A percentile compares a stretch with the other conserved stretches of the same genome.
Conservation (phyloP, 192 early-diverging fungal genomes). For the Dissophora globulifera region DNA sequence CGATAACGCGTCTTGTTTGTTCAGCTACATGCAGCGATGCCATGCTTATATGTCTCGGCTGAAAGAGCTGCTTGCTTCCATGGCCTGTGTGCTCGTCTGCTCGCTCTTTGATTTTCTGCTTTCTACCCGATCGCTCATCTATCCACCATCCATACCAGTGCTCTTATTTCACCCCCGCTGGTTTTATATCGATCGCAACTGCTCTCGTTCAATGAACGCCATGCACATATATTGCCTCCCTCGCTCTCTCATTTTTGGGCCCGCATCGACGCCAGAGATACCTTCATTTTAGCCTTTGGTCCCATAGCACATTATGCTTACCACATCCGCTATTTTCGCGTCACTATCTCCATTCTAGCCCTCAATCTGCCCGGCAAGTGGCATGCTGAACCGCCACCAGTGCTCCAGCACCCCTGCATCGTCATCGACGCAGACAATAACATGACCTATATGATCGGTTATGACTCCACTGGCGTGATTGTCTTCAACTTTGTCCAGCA, state of each 20-base stretch:
- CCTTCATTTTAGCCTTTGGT: too few relatives aligned
- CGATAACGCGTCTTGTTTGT: too few relatives aligned
- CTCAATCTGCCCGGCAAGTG: conserved; percentile 7
- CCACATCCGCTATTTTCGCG: conserved; percentile 24
- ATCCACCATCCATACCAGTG: conserved; percentile 2
- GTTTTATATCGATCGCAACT: not conserved
- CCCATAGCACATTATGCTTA: conserved; percentile 37
- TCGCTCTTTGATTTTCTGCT: too few relatives aligned
- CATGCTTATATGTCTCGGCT: too few relatives aligned
- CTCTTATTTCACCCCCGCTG: conserved; percentile 9
- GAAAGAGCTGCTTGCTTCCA: too few relatives aligned
- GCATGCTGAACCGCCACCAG: conserved; percentile 52
- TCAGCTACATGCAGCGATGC: too few relatives aligned
- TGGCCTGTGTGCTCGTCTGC: too few relatives aligned
- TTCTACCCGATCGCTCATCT: conserved; percentile 4
- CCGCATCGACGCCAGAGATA: too few relatives aligned
- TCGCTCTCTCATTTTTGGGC: not conserved
- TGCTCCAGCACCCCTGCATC: conserved; percentile 46
- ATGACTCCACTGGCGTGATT: conserved; percentile 28
- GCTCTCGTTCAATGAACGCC: conserved; percentile 30
- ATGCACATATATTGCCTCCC: not conserved
- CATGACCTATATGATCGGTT: conserved; percentile 54
- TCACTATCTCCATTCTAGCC: not conserved
- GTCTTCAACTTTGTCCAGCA: conserved; percentile 50
- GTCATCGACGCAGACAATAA: conserved; percentile 44